Evolutionary conservation across 2,329 filamentous ascomycete species (phyloP).

Genomic region (Lachnellula subtilissima): DNA sequence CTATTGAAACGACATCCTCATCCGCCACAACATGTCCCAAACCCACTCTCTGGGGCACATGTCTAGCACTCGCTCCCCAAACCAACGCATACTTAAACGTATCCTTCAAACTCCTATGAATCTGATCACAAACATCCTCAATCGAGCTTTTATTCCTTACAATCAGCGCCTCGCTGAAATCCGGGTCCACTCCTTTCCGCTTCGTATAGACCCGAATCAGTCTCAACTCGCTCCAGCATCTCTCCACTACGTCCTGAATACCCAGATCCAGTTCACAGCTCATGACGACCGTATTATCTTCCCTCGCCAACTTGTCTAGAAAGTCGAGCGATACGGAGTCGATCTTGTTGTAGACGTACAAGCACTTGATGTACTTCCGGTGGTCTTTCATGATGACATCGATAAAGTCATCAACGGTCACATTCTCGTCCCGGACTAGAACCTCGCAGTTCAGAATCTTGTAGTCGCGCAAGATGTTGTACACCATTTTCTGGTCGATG

Average conservation of each 20-base stretch:
- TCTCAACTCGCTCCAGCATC: constrained; percentile 89
- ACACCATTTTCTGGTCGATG: constrained; percentile 96
- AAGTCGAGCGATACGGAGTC: constrained; percentile 92
- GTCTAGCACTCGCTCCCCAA: constrained; percentile 93
- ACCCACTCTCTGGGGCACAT: constrained; percentile 90
- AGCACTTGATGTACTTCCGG: constrained; percentile 87
- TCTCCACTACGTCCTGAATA: constrained; percentile 86
- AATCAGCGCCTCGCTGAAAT: constrained; percentile 88
- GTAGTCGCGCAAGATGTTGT: constrained; percentile 96
- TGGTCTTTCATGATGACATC: constrained; percentile 99
- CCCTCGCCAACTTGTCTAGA: constrained; percentile 83
- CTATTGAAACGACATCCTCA: constrained; percentile 65
- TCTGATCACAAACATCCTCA: constrained; percentile 94
- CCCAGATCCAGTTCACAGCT: constrained; percentile 93
- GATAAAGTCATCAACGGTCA: constrained; percentile 96
- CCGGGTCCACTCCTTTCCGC: constrained; percentile 84
- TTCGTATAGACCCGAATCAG: constrained; percentile 96
- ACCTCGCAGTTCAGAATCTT: constrained; percentile 98
- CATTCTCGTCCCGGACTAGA: constrained; percentile 87
- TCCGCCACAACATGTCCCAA: constrained; percentile 72
- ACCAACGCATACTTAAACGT: constrained; percentile 98
- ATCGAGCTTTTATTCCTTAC: constrained; percentile 83
- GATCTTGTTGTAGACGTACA: constrained; percentile 99
- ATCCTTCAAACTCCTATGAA: constrained; percentile 92
- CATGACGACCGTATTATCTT: constrained; percentile 95